Base-by-base conservation (phyloP, 2,329 filamentous ascomycete genomes). In the Aspergillus sojae region DNA sequence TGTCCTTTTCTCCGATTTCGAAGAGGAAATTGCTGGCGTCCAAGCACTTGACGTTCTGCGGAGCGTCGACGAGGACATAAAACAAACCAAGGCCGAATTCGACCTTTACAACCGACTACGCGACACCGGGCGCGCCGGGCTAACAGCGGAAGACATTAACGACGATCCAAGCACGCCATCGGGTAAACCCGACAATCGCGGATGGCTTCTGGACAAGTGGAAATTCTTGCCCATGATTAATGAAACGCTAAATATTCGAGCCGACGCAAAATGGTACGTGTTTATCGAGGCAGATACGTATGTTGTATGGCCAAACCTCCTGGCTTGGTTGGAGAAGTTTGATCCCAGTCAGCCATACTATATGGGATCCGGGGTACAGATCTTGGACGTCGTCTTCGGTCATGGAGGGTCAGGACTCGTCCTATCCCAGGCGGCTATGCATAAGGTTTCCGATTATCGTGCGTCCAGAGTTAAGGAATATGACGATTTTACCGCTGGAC, bases 211-310 rank as follows among this genome's bases (percentile, higher is more conserved):
- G 34, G 86, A 88, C 77, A 88, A 87, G 75, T 88, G 86, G 77
- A 88, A 88, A 74, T 87, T 86, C 68, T 75, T 87, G 48, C 85
- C 87, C 67, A 87, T 88, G 68, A 82, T 85, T 19, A 81, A 61
- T n/a, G 55, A 60, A 9, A 56, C 58, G 1, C 54, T 52, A 6
- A 21, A 30, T 4, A 36, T 48, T 32, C 56, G 57, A 34, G 55
- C 58, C 3, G 54, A 61, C 30, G 58, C 62, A 1, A 83, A 87
- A 68, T 88, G 86, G 86, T 88, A 86, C 68, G 71, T 88, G 14
- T 88, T 85, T 62, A 80, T 87, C 66, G 85, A 88, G 59, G 83
- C 85, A 58, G 85, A 87, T 70, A 85, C 84, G 9, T 88, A 87
- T 67, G 79, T 87, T 10, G 77, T 85, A 43, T 85, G 84, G 79